Percentiles rank a stretch among this genome's conserved stretches.
These are phyloP conservation scores for Penicillium cinerascens DNA, from an alignment of 495 filamentous ascomycete species.

Conservation along the genomic window DNA sequence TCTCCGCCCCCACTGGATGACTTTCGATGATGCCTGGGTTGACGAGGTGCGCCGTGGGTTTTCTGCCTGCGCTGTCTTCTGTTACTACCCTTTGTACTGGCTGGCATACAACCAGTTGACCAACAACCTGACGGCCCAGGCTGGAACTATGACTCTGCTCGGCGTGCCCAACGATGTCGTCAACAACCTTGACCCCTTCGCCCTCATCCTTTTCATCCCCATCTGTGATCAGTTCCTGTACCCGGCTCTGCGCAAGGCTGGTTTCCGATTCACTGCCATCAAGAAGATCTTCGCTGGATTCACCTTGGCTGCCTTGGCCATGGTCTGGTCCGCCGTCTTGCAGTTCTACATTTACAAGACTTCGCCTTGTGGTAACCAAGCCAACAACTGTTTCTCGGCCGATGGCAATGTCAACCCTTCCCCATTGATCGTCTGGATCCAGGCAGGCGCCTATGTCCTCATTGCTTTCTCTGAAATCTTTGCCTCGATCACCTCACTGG, in stretches of 20 bases:
- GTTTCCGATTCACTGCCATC: conserved; percentile 62
- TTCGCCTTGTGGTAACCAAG: conserved; percentile 48
- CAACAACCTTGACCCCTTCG: conserved; percentile 66
- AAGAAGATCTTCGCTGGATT: conserved; percentile 67
- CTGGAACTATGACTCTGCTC: conserved; percentile 46
- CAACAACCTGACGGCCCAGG: conserved; percentile 61
- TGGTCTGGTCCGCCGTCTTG: conserved; percentile 57
- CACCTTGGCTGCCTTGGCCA: conserved; percentile 54
- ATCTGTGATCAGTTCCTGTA: conserved; percentile 64
- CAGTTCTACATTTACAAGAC: conserved; percentile 66
- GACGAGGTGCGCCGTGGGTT: conserved; percentile 67
- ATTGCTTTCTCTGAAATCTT: conserved; percentile 63
- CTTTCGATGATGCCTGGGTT: conserved; percentile 70
- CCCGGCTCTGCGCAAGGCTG: conserved; percentile 54
- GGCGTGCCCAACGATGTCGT: conserved; percentile 67
- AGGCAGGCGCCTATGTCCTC: conserved; percentile 58
- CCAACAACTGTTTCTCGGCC: conserved; percentile 37
- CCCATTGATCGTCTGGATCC: conserved; percentile 53
- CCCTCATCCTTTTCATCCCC: conserved; percentile 67
- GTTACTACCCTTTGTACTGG: conserved; percentile 65
- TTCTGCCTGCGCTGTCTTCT: conserved; percentile 63
- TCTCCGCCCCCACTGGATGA: conserved; percentile 58
- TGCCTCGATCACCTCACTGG: background rate
- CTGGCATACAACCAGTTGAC: conserved; percentile 55
- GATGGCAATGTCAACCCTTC: conserved; percentile 22